Conservation (phyloP, 352 stramenopile species). For the Pilasporangium apinafurcum region DNA sequence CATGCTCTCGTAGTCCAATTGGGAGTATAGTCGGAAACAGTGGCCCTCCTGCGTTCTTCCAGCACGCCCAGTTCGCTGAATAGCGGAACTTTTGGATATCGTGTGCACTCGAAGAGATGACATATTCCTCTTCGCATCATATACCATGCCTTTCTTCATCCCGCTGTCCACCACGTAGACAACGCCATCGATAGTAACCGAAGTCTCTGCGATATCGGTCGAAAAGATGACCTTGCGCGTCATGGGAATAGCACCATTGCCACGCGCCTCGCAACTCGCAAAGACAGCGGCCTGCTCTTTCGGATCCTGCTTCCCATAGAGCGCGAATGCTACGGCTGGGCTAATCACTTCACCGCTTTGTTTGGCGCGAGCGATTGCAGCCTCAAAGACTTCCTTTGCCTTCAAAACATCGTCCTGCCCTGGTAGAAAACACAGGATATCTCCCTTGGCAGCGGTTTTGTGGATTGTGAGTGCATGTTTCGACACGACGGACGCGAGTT, state of each 20-base stretch:
- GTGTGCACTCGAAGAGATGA: conserved; percentile 35
- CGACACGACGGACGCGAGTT: conserved; percentile 4
- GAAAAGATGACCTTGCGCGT: conserved; percentile 70
- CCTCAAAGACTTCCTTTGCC: conserved; percentile 12
- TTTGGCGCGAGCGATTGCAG: background rate
- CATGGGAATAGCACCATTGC: background rate
- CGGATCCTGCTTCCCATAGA: conserved; percentile 15
- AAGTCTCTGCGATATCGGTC: conserved; percentile 84
- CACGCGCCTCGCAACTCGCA: background rate
- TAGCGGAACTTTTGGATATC: conserved; percentile 37
- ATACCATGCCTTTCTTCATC: conserved; percentile 22
- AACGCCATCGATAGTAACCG: conserved; percentile 91
- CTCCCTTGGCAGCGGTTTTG: conserved; percentile 3
- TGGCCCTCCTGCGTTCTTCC: conserved; percentile 89
- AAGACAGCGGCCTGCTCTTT: conserved; percentile 13
- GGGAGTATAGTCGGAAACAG: conserved; percentile 72
- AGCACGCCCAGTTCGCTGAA: conserved; percentile 19
- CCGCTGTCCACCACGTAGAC: conserved; percentile 23
- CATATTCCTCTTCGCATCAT: conserved; percentile 55
- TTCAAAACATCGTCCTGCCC: conserved; percentile 14
- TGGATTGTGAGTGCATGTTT: conserved; percentile 9
- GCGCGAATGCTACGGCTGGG: conserved; percentile 3
- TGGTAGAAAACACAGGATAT: conserved; percentile 19
- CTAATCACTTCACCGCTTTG: background rate
- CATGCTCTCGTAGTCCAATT: conserved; percentile 19